Evolutionary conservation across 257 asterid species (phyloP).

Genomic region (Solanum arcanum): DNA sequence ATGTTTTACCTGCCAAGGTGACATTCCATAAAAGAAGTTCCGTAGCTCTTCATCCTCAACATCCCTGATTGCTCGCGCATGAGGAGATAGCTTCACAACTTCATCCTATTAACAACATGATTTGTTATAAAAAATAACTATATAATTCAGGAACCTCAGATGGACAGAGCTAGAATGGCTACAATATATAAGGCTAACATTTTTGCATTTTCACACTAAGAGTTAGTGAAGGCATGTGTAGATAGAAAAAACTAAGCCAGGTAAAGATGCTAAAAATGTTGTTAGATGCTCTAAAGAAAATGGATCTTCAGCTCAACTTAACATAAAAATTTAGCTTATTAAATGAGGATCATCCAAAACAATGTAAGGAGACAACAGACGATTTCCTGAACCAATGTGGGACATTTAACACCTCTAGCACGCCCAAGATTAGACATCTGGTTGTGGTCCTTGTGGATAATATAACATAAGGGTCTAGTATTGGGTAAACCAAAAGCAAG

Average conservation of each 20-base stretch:
- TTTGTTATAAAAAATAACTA: not conserved
- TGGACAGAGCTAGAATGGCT: not conserved
- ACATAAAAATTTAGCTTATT: not conserved
- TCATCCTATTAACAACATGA: constrained; percentile 47
- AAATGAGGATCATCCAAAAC: not conserved
- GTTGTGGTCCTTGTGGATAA: not conserved
- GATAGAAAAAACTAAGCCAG: not conserved
- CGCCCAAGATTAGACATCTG: not conserved
- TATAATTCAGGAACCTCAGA: not conserved
- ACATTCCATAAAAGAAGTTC: constrained; percentile 87
- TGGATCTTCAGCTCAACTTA: not conserved
- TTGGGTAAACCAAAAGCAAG: not conserved
- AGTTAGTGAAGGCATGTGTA: not conserved
- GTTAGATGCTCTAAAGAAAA: not conserved
- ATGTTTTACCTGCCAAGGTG: constrained; percentile 83
- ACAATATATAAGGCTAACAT: not conserved
- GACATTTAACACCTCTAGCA: not conserved
- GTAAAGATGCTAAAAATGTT: not conserved
- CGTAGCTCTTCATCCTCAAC: constrained; percentile 90
- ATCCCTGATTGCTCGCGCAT: constrained; percentile 96
- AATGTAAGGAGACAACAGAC: not conserved
- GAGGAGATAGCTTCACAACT: constrained; percentile 89
- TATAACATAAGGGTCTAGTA: not conserved
- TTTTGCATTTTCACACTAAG: not conserved
- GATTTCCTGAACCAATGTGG: not conserved